phyloP scores from a whole-genome alignment of 1,139 yeast genomes.

The Lizanozyma gosingica region DNA sequence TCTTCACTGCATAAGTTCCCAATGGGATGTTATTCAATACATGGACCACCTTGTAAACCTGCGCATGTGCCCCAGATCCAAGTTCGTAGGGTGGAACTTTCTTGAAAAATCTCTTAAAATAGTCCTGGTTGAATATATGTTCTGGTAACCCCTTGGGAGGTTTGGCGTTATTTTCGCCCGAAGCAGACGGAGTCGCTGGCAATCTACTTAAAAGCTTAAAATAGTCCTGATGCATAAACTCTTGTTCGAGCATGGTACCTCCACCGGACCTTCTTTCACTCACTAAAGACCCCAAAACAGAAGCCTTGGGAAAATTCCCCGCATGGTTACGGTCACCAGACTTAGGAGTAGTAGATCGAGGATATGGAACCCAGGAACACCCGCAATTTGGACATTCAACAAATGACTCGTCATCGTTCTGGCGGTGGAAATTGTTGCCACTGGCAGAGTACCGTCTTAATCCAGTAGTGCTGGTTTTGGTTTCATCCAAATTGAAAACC shows the following conservation, averaged over 20 bases:
- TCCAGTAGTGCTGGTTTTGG: conserved; percentile 1
- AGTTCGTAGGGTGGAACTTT: conserved; percentile 31
- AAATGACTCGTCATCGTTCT: conserved; percentile 4
- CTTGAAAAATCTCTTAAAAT: conserved; percentile 27
- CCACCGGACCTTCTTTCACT: no score
- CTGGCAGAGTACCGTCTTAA: no score
- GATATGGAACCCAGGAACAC: conserved; percentile 21
- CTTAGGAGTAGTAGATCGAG: no score
- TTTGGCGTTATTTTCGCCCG: conserved; percentile 1
- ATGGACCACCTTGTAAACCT: conserved; percentile 78
- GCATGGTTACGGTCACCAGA: no score
- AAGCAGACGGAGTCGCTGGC: background rate
- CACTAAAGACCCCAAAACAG: no score
- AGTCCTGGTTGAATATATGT: conserved; percentile 32
- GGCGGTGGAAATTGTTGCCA: conserved; percentile 3
- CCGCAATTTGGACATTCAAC: conserved; percentile 39
- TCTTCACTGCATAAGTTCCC: conserved; percentile 77
- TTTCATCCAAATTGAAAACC: background rate
- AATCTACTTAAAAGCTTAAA: conserved; percentile 20
- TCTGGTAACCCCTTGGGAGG: conserved; percentile 12
- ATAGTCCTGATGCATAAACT: conserved; percentile 32
- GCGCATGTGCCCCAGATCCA: conserved; percentile 81
- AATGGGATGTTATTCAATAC: conserved; percentile 58
- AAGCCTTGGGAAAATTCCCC: no score
- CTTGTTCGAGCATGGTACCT: conserved; percentile 5